phyloP scores from a whole-genome alignment of 768 basidiomycete genomes.

The Termitomyces sp. region DNA sequence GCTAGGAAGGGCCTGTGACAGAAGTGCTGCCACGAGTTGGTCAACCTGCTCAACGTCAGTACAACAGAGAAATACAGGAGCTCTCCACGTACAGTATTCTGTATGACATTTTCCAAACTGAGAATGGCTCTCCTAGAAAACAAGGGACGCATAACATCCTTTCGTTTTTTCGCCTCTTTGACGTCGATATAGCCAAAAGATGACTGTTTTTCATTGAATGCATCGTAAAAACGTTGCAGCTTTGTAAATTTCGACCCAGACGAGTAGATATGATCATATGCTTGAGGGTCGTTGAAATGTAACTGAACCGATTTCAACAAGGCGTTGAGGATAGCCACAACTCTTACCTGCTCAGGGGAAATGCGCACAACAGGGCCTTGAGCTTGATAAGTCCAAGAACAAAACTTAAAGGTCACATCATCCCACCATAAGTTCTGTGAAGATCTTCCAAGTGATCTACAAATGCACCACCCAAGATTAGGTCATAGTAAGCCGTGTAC shows the following conservation, averaged over 20 bases:
- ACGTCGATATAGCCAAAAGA: conserved; percentile 2
- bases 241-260: conserved; percentile 3
- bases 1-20: background rate
- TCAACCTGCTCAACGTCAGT: background rate
- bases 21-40: background rate
- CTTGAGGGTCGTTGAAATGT: conserved; percentile 4
- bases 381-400: background rate
- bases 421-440: conserved; percentile 5
- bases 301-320: background rate
- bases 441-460: conserved; percentile 6
- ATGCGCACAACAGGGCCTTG: background rate
- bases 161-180: conserved; percentile 3
- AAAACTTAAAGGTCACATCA: background rate
- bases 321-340: background rate
- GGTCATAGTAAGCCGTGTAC: conserved; percentile 4
- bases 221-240: background rate
- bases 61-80: background rate
- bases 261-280: conserved; percentile 2
- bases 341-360: background rate
- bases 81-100: background rate
- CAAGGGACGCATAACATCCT: conserved; percentile 5
- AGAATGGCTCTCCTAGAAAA: conserved; percentile 8
- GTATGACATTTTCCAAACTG: conserved; percentile 5
- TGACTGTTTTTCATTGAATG: conserved; percentile 2
- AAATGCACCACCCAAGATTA: background rate